Base-by-base conservation (phyloP, 768 basidiomycete genomes). In the Pleurotus ostreatus region DNA sequence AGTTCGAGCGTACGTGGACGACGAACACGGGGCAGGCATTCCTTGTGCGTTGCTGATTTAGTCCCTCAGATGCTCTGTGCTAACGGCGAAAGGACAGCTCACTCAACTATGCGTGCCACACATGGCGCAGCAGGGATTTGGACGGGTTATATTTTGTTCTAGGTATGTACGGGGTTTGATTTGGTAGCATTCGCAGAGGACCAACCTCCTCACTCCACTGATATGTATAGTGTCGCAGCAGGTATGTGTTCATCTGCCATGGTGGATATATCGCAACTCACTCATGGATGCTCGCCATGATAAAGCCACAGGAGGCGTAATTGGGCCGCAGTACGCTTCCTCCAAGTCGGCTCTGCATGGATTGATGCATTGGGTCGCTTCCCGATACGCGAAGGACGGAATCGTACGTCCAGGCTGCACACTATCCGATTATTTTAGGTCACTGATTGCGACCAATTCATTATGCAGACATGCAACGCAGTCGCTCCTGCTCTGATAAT, bases 271-370 rank as follows among this genome's bases (percentile, higher is more conserved):
- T 15, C 52, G 13, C 15, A n/a, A 15, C 16, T 12, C 11, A 12
- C 5, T 18, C 23, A 16, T 5, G 30, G 4, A n/a, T 20, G 15
- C 38, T 18, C 18, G 18, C 4, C 13, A 34, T 46, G 3, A 3
- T 40, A 7, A 70, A 78, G 76, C 1, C 78, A 73, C 22, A 7
- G 81, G 80, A 11, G 81, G 81, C 1, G 77, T 82, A 1, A 70
- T 83, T 44, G 81, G 81, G 0, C 80, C 81, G 0, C 81, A 83
- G 56, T 82, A 83, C 54, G 79, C 81, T 5, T 81, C 79, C 0
- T 80, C 80, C 0, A 83, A 83, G 57, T 74, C 79, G 1, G 81
- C 80, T 2, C 60, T 81, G 57, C 80, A 82, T 58, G 81, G 81
- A 0, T 68, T 82, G 4, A 65, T 81, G 38, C 81, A 81, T 58